phyloP scores from a whole-genome alignment of 1,284 basidiomycete species.

The Rhodotorula mucilaginosa region DNA sequence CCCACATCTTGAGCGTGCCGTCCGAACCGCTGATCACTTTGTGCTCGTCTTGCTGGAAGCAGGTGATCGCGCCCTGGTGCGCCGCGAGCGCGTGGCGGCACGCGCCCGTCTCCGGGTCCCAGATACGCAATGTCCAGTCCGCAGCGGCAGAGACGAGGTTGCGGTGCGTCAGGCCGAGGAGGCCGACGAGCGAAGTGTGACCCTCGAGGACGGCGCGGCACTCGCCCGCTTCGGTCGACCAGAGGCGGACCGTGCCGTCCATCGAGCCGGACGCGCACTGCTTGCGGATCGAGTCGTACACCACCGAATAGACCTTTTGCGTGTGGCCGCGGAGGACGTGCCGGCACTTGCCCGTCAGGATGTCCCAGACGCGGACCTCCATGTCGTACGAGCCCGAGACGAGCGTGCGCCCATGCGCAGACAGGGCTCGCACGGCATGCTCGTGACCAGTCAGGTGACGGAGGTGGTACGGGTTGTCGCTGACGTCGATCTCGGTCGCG shows the following conservation, averaged over 20 bases:
- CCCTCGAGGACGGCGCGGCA: conserved; percentile 67
- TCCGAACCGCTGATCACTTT: conserved; percentile 90
- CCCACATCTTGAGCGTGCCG: conserved; percentile 96
- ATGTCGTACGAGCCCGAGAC: conserved; percentile 95
- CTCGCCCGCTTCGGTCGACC: conserved; percentile 77
- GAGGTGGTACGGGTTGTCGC: conserved; percentile 78
- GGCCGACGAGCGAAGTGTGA: conserved; percentile 46
- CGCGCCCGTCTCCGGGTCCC: conserved; percentile 80
- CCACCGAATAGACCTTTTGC: conserved; percentile 84
- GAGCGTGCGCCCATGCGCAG: conserved; percentile 79
- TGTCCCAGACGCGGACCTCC: conserved; percentile 91
- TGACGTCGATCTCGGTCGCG: conserved; percentile 23
- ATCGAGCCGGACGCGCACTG: conserved; percentile 92
- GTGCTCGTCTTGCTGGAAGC: conserved; percentile 95
- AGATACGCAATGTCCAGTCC: conserved; percentile 85
- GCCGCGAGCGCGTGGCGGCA: conserved; percentile 75
- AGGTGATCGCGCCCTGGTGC: conserved; percentile 91
- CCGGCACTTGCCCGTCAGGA: conserved; percentile 77
- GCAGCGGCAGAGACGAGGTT: conserved; percentile 89
- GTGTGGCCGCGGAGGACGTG: conserved; percentile 80
- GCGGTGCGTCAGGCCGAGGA: conserved; percentile 64
- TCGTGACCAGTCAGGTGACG: conserved; percentile 80
- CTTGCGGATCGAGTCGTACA: conserved; percentile 58
- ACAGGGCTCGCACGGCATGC: conserved; percentile 86
- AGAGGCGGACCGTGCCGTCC: conserved; percentile 91